A percentile compares a stretch with the other conserved stretches of the same genome.
Conservation (phyloP, 2,329 filamentous ascomycete species). For the Penicillium griseofulvum region DNA sequence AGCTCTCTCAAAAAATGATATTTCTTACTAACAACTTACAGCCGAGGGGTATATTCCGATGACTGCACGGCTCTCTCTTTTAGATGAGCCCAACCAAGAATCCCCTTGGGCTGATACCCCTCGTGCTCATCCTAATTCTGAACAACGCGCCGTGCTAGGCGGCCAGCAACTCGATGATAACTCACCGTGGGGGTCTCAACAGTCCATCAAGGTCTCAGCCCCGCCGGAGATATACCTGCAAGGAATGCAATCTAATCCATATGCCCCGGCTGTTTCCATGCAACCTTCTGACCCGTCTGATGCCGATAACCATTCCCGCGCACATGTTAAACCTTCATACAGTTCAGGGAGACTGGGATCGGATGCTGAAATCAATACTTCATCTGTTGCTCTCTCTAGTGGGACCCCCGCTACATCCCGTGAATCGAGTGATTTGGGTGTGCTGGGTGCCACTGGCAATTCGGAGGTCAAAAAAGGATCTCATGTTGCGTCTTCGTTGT, state of each 20-base stretch:
- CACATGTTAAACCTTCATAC: slow-evolving; percentile 5
- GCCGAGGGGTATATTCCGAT: slow-evolving; percentile 42
- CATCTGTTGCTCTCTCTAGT: slow-evolving; percentile 23
- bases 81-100: slow-evolving; percentile 29
- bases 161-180: slow-evolving; percentile 6
- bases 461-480: slow-evolving; percentile 8
- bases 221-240: slow-evolving; percentile 16
- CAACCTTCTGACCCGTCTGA: slow-evolving; percentile 9
- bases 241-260: slow-evolving; percentile 15
- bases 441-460: not conserved
- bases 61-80: slow-evolving; percentile 39
- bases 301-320: slow-evolving; percentile 2
- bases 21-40: slow-evolving; percentile 16
- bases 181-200: slow-evolving; percentile 22
- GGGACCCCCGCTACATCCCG: slow-evolving; percentile 32
- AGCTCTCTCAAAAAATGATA: not conserved
- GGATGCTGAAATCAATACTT: slow-evolving; percentile 20
- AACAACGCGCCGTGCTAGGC: slow-evolving; percentile 5
- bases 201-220: slow-evolving; percentile 16
- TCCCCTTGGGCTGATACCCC: slow-evolving; percentile 29
- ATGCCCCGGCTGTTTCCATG: slow-evolving; percentile 14
- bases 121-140: slow-evolving; percentile 3
- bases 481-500: slow-evolving; percentile 12
- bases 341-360: slow-evolving; percentile 14
- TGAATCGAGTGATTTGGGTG: slow-evolving; percentile 33